These are phyloP conservation scores for carrot (Daucus carota) DNA, from an alignment of 129 eudicot genomes.

Conservation along the genomic window DNA sequence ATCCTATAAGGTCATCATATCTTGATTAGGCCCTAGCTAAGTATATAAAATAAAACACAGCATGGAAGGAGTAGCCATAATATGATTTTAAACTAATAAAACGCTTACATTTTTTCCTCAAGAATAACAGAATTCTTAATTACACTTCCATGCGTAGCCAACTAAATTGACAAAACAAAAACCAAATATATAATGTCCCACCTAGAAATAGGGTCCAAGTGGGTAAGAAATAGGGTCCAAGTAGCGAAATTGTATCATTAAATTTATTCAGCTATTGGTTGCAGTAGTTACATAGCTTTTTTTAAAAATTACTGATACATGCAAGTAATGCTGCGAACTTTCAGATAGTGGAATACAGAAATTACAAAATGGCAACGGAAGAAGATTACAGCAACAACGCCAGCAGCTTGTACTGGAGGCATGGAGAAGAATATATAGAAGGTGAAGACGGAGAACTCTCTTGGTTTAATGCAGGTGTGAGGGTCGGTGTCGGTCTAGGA, in stretches of 20 bases:
- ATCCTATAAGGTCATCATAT: neutral
- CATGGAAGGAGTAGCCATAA: neutral
- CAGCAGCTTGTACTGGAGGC: conserved; percentile 47
- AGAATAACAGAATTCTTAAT: neutral
- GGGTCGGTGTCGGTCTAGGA: conserved; percentile 90
- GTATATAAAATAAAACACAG: neutral
- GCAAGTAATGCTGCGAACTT: conserved; percentile 7
- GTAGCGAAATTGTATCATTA: neutral
- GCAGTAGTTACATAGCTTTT: neutral
- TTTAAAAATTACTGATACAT: neutral
- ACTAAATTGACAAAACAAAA: neutral
- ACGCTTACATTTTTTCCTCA: neutral
- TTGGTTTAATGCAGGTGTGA: conserved; percentile 86
- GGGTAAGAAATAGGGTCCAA: neutral
- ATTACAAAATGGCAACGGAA: conserved; percentile 36
- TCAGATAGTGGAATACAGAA: conserved; percentile 51
- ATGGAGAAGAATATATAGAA: conserved; percentile 46
- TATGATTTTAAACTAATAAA: neutral
- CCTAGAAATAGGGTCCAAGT: neutral
- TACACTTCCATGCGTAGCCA: neutral
- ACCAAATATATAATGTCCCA: neutral
- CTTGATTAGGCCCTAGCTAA: neutral
- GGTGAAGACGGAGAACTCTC: conserved; percentile 82
- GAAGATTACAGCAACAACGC: conserved; percentile 31
- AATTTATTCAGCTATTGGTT: neutral